Evolutionary conservation across 108 stramenopile genomes (phyloP), one percentile per base, ranked within the genome.

Genomic region (Skeletonema marinoi): DNA sequence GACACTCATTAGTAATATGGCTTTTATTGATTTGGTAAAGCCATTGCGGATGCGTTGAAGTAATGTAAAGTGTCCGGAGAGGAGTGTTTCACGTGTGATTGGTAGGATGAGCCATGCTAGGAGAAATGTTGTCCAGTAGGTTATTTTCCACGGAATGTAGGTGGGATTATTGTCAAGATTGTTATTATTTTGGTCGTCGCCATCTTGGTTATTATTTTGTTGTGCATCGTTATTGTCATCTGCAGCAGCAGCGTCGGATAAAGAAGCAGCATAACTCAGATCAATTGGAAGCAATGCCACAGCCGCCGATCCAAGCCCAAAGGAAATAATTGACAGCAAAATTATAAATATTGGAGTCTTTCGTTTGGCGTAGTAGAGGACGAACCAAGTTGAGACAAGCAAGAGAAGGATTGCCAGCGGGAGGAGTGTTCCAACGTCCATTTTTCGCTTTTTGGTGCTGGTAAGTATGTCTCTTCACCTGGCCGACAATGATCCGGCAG

Each of bases 81-180:
- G 67, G 44, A 91, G 87, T 14, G 84, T 76, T 38, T 84, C 79
- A 31, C 89, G 60, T 8, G 86, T 60, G 9, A 93, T 71, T 30
- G 95, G 95, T 11, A 96, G 67, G 25, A 92, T 67, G 6, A 87
- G 65, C 90, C 89, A 96, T 16, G 91, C 92, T 2, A 96, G 72
- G 6, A 92, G 16, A 69, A 96, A 93, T 2, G 95, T 96, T 17
- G 77, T 81, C 92, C 91, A 93, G 81, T 89, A 93, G 32, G 75
- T 83, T 12, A 87, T 63, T 31, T 67, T 71, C 86, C 86, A 89
- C 4, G 83, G 71, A 16, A 71, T 38, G 73, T 77, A 84, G 50
- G 86, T 85, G 14, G 77, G 80, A 70, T 85, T 85, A 21, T 48
- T 71, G 9, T 58, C 21, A 3, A 16, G 51, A 56, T 62, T 12